These are phyloP conservation scores for Capsicum chinense DNA, from an alignment of 257 asterid genomes.

Conservation along the genomic window DNA sequence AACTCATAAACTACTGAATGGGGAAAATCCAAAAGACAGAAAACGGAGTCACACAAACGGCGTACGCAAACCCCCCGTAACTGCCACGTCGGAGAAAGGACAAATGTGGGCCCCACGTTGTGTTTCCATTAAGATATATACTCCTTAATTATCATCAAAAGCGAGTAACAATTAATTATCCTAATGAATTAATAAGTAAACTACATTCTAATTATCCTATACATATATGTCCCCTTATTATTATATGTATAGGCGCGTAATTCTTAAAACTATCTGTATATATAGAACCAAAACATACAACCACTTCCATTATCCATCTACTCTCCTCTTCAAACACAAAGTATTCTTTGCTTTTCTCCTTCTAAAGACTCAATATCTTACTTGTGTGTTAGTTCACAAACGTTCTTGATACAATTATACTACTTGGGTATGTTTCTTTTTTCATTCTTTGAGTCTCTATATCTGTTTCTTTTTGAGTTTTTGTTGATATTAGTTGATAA, in stretches of 20 bases:
- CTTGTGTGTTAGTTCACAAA: not conserved
- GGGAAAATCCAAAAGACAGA: not conserved
- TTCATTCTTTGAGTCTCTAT: not conserved
- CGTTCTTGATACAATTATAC: conserved; percentile 17
- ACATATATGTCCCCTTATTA: not conserved
- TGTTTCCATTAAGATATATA: not conserved
- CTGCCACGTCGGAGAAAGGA: conserved; percentile 20
- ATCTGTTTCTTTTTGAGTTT: not conserved
- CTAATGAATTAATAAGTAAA: not conserved
- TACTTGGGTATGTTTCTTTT: conserved; percentile 26
- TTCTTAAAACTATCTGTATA: not conserved
- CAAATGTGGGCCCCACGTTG: not conserved
- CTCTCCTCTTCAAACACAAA: not conserved
- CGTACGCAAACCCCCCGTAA: not conserved
- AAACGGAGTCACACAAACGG: conserved; percentile 16
- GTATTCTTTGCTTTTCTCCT: conserved; percentile 26
- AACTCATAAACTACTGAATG: not conserved
- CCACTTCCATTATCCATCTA: not conserved
- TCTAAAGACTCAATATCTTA: not conserved
- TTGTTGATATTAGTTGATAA: not conserved
- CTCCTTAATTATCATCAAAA: not conserved
- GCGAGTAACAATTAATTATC: not conserved
- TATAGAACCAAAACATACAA: not conserved
- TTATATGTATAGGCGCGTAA: conserved; percentile 7
- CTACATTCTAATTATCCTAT: not conserved